Evolutionary conservation across 2,329 filamentous ascomycete species (phyloP).

Genomic region (Didymosphaeria variabile): DNA sequence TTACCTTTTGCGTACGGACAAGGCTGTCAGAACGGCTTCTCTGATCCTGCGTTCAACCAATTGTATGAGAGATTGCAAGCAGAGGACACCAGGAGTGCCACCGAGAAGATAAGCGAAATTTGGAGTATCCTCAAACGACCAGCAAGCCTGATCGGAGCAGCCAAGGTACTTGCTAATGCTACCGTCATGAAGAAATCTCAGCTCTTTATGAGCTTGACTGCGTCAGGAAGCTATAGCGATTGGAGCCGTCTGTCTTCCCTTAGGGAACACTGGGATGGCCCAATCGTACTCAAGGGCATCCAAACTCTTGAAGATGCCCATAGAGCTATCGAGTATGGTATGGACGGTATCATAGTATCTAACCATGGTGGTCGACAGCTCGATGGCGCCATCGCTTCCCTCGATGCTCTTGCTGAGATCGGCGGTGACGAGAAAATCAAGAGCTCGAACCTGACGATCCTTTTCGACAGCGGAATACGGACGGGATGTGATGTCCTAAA

Average conservation of each 20-base stretch:
- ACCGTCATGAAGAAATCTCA: constrained; percentile 46
- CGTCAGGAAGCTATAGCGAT: constrained; percentile 45
- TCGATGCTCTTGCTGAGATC: constrained; percentile 50
- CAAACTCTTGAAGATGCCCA: constrained; percentile 50
- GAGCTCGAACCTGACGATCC: constrained; percentile 38
- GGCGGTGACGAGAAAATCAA: constrained; percentile 44
- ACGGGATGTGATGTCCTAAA: constrained; percentile 49
- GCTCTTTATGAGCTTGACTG: constrained; percentile 47
- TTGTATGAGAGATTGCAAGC: constrained; percentile 44
- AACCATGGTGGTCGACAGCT: constrained; percentile 51
- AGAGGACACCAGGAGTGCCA: constrained; percentile 39
- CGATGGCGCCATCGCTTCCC: constrained; percentile 44
- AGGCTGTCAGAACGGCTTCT: constrained; percentile 48
- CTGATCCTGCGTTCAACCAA: constrained; percentile 48
- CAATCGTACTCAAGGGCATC: constrained; percentile 52
- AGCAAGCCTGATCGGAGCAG: constrained; percentile 42
- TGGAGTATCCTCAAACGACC: constrained; percentile 50
- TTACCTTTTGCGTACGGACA: constrained; percentile 64
- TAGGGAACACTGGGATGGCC: constrained; percentile 47
- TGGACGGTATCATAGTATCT: constrained; percentile 50
- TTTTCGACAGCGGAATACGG: constrained; percentile 50
- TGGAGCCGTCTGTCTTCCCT: constrained; percentile 48
- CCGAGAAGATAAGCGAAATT: constrained; percentile 47
- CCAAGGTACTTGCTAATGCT: constrained; percentile 46
- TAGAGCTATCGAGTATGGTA: constrained; percentile 43